Percentiles rank a stretch among this genome's conserved stretches.
phyloP scores from a whole-genome alignment of 176 grass and related monocot species.

The Pontederia crassipes region DNA sequence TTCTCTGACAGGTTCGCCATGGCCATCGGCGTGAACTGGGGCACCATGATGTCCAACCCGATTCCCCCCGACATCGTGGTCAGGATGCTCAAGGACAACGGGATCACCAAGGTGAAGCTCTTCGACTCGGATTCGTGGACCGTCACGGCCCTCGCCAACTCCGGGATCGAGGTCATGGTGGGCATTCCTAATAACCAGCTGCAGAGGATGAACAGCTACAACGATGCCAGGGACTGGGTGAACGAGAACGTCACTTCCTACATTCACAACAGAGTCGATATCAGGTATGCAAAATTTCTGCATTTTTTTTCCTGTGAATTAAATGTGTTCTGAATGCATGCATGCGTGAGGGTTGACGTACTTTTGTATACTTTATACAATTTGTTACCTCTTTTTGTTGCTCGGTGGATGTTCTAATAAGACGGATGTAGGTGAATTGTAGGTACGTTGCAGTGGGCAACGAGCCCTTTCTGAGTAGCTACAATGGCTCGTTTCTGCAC shows the following conservation, averaged over 20 bases:
- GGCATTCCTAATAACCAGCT: constrained; percentile 1
- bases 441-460: constrained; percentile 4
- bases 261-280: background rate
- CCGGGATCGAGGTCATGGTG: constrained; percentile 1
- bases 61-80: background rate
- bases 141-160: background rate
- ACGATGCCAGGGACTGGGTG: background rate
- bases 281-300: background rate
- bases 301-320: background rate
- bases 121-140: constrained; percentile 3
- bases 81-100: constrained; percentile 4
- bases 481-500: constrained; percentile 8
- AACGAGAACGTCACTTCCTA: constrained; percentile 1
- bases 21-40: constrained; percentile 6
- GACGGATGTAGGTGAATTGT: background rate
- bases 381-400: background rate
- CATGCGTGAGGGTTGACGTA: too few relatives aligned
- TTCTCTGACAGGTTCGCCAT: background rate
- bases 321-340: background rate
- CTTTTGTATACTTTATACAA: too few relatives aligned
- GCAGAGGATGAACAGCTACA: background rate
- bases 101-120: background rate
- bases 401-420: background rate
- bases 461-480: background rate
- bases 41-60: constrained; percentile 1